Conservation (phyloP, 2,329 filamentous ascomycete genomes). For the Alternaria solani region DNA sequence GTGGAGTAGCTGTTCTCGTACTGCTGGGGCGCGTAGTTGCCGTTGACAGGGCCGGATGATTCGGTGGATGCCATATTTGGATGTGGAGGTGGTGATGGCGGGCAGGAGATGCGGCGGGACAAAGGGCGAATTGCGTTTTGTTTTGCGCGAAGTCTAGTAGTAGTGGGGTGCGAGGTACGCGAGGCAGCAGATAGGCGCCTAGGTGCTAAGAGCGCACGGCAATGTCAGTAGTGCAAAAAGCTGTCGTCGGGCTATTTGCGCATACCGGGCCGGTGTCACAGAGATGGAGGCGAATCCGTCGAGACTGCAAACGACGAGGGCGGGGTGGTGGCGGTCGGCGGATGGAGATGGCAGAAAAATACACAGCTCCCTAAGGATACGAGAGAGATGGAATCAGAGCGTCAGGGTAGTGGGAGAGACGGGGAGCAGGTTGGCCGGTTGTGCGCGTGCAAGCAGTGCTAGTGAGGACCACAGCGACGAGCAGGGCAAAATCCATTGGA, state of each 20-base stretch:
- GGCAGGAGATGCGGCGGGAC: conserved; percentile 14
- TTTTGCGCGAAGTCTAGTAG: conserved; percentile 13
- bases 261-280: conserved; percentile 23
- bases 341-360: conserved; percentile 30
- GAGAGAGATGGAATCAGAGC: conserved; percentile 23
- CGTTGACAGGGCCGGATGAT: conserved; percentile 55
- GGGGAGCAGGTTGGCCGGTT: conserved; percentile 11
- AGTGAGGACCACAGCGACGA: conserved; percentile 22
- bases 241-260: conserved; percentile 10
- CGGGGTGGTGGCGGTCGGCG: conserved; percentile 11
- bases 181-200: conserved; percentile 12
- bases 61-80: conserved; percentile 48
- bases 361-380: conserved; percentile 19
- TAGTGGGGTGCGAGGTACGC: conserved; percentile 6
- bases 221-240: conserved; percentile 5
- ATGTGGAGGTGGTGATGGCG: conserved; percentile 16
- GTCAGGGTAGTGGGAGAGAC: conserved; percentile 3
- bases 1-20: conserved; percentile 53
- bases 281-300: conserved; percentile 23
- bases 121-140: conserved; percentile 11
- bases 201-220: conserved; percentile 11
- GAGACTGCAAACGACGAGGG: conserved; percentile 7
- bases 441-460: conserved; percentile 22
- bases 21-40: conserved; percentile 56
- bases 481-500: conserved; percentile 23